Evolutionary conservation across 225 moss, liverwort and hornwort genomes (phyloP), one percentile per base, ranked within the genome.

Genomic region (Asterella californica): DNA sequence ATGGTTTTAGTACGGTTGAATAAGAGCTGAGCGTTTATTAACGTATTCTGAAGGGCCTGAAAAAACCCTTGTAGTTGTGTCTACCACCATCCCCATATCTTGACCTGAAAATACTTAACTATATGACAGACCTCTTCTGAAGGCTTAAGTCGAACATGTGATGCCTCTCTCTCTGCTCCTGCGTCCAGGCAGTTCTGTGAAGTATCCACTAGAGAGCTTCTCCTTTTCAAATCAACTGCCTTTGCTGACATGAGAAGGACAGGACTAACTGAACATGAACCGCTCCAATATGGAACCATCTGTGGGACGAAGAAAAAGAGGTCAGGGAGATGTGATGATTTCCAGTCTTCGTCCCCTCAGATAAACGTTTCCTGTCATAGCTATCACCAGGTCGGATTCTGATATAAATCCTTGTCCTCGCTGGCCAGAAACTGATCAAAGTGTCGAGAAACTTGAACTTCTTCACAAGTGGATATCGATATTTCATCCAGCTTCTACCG

Each of bases 391-490:
- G 46, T 25, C 10, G n/a, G n/a, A 71, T n/a, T 21, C 70, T 71
- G 71, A 71, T 48, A n/a, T 17, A 10, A 33, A 18, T 33, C 25
- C 48, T 32, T 33, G 30, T 53, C 6, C 19, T 74, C n/a, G 48
- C 42, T 42, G 72, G 79, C 63, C 94, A 96, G 96, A 80, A 91
- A 92, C 83, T 97, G 37, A 84, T 97, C 72, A 88, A 89, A 78
- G 87, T 91, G 19, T 97, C 97, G 45, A 90, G 97, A 71, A 97
- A 97, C 84, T 82, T 97, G 83, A 91, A 97, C 86, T 94, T 97
- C 79, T 97, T 97, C 86, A 97, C 97, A 78, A 94, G 93, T 88
- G 93, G 90, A 75, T 97, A 97, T 78, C 94, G 94, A 69, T 97
- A 97, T 83, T 91, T 94, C 65, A 97, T 97, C 86, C 94, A 94